Evolutionary conservation across 202 grass and related monocot genomes (phyloP), one percentile per base, ranked within the genome.

Genomic region (Alloteropsis angusta): DNA sequence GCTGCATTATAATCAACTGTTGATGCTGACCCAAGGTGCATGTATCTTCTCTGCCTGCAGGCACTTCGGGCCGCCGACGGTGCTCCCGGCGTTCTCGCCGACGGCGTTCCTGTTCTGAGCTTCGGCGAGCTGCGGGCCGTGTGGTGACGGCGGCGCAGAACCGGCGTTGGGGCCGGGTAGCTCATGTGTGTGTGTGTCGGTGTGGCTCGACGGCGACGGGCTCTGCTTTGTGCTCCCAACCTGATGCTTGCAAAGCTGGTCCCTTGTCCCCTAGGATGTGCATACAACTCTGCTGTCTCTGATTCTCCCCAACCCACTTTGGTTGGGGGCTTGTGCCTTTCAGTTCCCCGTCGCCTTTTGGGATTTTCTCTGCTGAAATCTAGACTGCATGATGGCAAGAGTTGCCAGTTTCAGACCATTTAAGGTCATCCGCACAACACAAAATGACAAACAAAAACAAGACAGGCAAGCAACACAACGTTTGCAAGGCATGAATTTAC

Each of bases 21-120:
- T 37, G 14, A n/a, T 10, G 56, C 80, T 87, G 37, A 84, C 75
- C 21, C 18, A 7, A 7, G 9, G 68, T 71, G 6, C 58, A 49
- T 78, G 10, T n/a, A 15, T 75, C 46, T 15, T 30, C 9, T 21
- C 18, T 64, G 25, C 65, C 1, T 88, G 72, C 87, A 97, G 94
- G 87, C 75, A 80, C 84, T 90, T 68, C 74, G 80, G 54, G 65
- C 74, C 68, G 5, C 62, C 92, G 11, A 45, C 72, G 53, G 65
- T 85, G 83, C 74, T 97, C 76, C 91, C 91, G 28, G 64, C 87
- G 26, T 94, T 93, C 83, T 26, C 86, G 43, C 94, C 94, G 5
- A 75, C 91, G 58, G 86, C 91, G 4, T 97, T 94, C 87, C 54
- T 97, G 22, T 97, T 97, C 88, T 94, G 74, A 88, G 74, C 71